A percentile compares a stretch with the other conserved stretches of the same genome.
These are phyloP conservation scores for Mortierella antarctica DNA, from an alignment of 192 early-diverging fungal genomes.

Conservation along the genomic window DNA sequence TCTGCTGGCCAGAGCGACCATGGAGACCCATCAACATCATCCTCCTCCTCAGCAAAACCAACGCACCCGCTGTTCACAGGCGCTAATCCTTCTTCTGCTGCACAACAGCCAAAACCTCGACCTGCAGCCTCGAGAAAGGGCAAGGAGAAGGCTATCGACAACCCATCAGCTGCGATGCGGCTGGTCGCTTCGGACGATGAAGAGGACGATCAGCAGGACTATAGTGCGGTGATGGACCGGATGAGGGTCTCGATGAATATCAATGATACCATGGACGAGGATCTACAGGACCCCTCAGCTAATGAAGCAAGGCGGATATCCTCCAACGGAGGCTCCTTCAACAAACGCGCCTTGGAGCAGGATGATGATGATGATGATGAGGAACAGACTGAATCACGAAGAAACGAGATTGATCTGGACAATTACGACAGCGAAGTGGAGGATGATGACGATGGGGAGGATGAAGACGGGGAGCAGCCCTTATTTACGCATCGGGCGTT, in stretches of 20 bases:
- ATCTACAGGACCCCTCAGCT: background rate
- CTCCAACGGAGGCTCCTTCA: no score
- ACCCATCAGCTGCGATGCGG: conserved; percentile 30
- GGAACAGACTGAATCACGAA: background rate
- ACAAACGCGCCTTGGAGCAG: background rate
- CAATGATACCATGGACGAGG: background rate
- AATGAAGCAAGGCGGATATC: background rate
- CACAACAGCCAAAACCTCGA: conserved; percentile 4
- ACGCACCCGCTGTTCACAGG: background rate
- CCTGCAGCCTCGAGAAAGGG: conserved; percentile 20
- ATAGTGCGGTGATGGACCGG: conserved; percentile 13
- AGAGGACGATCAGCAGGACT: conserved; percentile 20
- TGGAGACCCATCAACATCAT: background rate
- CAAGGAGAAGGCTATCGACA: conserved; percentile 24
- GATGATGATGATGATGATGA: background rate
- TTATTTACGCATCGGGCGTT: conserved; percentile 44
- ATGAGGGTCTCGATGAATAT: conserved; percentile 39
- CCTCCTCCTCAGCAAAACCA: background rate
- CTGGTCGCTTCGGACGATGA: conserved; percentile 34
- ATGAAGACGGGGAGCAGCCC: conserved; percentile 35
- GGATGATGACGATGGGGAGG: conserved; percentile 44
- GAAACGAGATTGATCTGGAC: conserved; percentile 18
- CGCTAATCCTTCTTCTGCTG: no score
- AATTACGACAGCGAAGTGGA: conserved; percentile 30
- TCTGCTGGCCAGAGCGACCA: background rate